These are phyloP conservation scores for Dysphania ambrosioides DNA, from an alignment of 148 eudicot species.

Conservation along the genomic window DNA sequence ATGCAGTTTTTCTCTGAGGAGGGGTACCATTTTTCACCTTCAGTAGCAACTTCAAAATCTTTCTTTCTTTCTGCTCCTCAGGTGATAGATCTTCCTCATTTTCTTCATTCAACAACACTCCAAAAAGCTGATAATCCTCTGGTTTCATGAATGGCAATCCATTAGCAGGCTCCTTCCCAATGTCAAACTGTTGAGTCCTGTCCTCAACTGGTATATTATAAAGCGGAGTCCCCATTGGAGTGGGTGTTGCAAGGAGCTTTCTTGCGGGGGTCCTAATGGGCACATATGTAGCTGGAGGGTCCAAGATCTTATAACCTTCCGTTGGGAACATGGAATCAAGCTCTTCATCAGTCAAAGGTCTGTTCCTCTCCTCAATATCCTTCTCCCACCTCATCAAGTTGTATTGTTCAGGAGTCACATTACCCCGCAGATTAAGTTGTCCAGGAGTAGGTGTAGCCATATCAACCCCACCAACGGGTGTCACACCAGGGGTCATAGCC, in stretches of 20 bases:
- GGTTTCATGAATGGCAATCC: constrained; percentile 88
- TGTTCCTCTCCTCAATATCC: constrained; percentile 91
- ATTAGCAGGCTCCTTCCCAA: constrained; percentile 78
- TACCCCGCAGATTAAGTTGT: constrained; percentile 62
- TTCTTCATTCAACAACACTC: constrained; percentile 66
- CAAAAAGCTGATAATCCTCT: constrained; percentile 81
- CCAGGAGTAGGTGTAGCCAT: constrained; percentile 90
- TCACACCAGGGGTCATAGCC: constrained; percentile 82
- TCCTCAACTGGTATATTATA: constrained; percentile 84
- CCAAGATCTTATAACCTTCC: constrained; percentile 89
- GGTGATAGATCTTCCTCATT: constrained; percentile 85
- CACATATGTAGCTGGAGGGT: constrained; percentile 86
- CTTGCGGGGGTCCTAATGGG: constrained; percentile 94
- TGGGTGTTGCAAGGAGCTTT: constrained; percentile 92
- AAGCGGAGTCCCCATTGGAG: constrained; percentile 76
- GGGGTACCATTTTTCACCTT: constrained; percentile 98
- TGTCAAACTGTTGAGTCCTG: constrained; percentile 83
- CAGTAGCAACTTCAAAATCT: constrained; percentile 85
- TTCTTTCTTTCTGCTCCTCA: constrained; percentile 89
- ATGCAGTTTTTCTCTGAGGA: constrained; percentile 92
- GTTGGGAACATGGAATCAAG: constrained; percentile 85
- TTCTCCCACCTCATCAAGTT: constrained; percentile 91
- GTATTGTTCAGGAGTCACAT: constrained; percentile 83
- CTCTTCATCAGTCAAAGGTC: constrained; percentile 92
- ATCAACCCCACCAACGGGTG: constrained; percentile 77